These are phyloP conservation scores for Penicillium sp. DNA, from an alignment of 2,329 filamentous ascomycete genomes.

Conservation along the genomic window DNA sequence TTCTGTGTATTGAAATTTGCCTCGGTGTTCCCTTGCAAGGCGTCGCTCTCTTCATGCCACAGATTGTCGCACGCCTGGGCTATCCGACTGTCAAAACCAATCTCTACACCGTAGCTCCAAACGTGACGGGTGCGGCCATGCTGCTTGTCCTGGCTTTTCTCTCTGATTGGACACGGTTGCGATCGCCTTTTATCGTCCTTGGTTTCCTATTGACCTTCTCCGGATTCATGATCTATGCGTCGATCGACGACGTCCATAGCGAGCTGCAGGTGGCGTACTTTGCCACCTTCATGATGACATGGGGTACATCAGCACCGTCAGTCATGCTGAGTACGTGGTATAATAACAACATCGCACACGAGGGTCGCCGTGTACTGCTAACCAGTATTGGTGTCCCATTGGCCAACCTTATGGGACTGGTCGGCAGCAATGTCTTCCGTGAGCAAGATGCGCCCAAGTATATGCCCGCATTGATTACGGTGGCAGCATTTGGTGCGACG, in stretches of 20 bases:
- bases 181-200: slow-evolving; percentile 72
- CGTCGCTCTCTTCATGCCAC: slow-evolving; percentile 59
- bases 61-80: slow-evolving; percentile 56
- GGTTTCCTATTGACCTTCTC: slow-evolving; percentile 74
- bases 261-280: slow-evolving; percentile 71
- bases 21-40: slow-evolving; percentile 61
- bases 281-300: slow-evolving; percentile 79
- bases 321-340: slow-evolving; percentile 70
- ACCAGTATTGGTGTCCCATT: slow-evolving; percentile 73
- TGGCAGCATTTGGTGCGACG: slow-evolving; percentile 51
- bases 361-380: slow-evolving; percentile 68
- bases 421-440: slow-evolving; percentile 68
- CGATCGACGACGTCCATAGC: slow-evolving; percentile 62
- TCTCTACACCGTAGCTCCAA: slow-evolving; percentile 78
- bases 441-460: slow-evolving; percentile 66
- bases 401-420: slow-evolving; percentile 75
- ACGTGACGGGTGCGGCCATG: slow-evolving; percentile 71
- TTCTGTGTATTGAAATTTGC: slow-evolving; percentile 60
- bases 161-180: slow-evolving; percentile 65
- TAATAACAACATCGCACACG: slow-evolving; percentile 80
- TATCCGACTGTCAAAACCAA: slow-evolving; percentile 68
- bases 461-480: slow-evolving; percentile 65
- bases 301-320: slow-evolving; percentile 73
- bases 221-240: slow-evolving; percentile 77
- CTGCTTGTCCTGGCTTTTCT: slow-evolving; percentile 71